These are phyloP conservation scores for Claviceps pazoutovae DNA, from an alignment of 2,329 filamentous ascomycete genomes.

Conservation along the genomic window DNA sequence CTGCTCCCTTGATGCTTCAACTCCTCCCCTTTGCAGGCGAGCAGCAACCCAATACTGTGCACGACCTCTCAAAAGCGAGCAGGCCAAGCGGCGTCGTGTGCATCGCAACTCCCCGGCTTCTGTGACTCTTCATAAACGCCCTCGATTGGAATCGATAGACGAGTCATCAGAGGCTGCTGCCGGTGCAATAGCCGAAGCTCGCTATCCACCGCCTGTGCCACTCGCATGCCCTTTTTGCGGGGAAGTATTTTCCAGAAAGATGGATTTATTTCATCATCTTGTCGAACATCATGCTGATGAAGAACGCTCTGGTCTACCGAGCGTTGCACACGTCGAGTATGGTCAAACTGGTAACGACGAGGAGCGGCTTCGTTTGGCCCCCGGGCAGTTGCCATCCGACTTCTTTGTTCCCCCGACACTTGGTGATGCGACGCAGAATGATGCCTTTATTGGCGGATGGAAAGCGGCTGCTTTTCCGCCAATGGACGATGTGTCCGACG, in stretches of 20 bases:
- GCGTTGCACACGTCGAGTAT: neutral
- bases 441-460: neutral
- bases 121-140: neutral
- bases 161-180: neutral
- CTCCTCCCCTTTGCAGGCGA: neutral
- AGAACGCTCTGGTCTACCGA: neutral
- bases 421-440: neutral
- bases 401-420: neutral
- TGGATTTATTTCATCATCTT: constrained; percentile 1
- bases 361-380: neutral
- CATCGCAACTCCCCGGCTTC: neutral
- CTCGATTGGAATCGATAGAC: constrained; percentile 4
- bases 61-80: neutral
- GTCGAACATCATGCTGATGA: neutral
- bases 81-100: neutral
- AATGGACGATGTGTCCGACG: neutral
- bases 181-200: neutral
- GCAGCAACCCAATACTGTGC: neutral
- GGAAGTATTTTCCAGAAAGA: neutral
- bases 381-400: neutral
- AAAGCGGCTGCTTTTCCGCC: neutral
- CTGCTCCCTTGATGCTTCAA: neutral
- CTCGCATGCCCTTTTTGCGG: neutral
- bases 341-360: neutral
- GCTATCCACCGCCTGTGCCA: neutral